Evolutionary conservation across 176 grass and related monocot species (phyloP).

Genomic region (Metroxylon sagu): DNA sequence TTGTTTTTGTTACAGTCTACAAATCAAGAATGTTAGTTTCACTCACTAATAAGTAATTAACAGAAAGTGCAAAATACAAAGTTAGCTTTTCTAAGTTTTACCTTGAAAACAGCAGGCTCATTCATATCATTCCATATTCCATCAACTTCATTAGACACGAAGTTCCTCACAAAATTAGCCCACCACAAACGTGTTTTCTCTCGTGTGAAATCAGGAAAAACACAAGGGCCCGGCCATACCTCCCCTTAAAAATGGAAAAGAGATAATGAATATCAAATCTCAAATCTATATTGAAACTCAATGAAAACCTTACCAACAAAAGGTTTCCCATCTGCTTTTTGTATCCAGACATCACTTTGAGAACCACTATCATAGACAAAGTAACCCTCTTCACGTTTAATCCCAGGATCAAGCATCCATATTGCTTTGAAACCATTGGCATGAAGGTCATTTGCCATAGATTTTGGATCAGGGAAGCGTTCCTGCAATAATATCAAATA

Average conservation of each 20-base stretch:
- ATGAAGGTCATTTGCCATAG: constrained; percentile 73
- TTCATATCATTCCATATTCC: constrained; percentile 99
- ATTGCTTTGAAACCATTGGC: constrained; percentile 70
- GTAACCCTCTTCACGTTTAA: constrained; percentile 76
- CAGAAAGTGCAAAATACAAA: constrained; percentile 4
- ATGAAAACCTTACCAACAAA: constrained; percentile 52
- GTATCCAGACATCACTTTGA: constrained; percentile 70
- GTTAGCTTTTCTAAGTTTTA: constrained; percentile 17
- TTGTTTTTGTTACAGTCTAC: constrained; percentile 89
- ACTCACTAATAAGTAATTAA: too few relatives aligned
- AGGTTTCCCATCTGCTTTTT: constrained; percentile 48
- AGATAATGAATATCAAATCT: not conserved
- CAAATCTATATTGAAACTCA: not conserved
- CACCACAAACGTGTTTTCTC: constrained; percentile 73
- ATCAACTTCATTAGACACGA: constrained; percentile 73
- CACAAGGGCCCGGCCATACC: constrained; percentile 95
- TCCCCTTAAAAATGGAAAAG: constrained; percentile 38
- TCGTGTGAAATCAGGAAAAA: constrained; percentile 90
- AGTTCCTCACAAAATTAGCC: constrained; percentile 72
- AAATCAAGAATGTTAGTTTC: constrained; percentile 3
- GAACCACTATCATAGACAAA: constrained; percentile 78
- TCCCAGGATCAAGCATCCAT: constrained; percentile 99
- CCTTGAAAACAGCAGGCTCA: constrained; percentile 83
- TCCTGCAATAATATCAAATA: constrained; percentile 30
- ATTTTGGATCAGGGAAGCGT: constrained; percentile 70